These are phyloP conservation scores for Monilinia vaccinii-corymbosi DNA, from an alignment of 2,329 filamentous ascomycete genomes.

Conservation along the genomic window DNA sequence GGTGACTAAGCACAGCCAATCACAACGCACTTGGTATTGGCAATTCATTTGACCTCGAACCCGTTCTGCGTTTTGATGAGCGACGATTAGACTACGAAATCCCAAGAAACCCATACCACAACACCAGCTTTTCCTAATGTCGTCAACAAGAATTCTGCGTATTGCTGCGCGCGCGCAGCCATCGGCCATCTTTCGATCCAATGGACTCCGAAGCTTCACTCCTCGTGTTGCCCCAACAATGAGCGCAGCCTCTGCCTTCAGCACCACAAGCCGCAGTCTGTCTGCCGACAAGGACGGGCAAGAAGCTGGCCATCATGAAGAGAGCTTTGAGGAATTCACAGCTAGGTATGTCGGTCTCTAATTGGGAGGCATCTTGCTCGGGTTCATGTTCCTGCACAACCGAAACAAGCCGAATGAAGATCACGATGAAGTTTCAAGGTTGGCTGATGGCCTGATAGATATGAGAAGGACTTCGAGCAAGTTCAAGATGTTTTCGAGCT, in stretches of 20 bases:
- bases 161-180: slow-evolving; percentile 58
- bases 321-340: slow-evolving; percentile 98
- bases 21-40: background rate
- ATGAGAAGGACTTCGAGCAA: slow-evolving; percentile 97
- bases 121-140: slow-evolving; percentile 41
- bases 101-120: slow-evolving; percentile 14
- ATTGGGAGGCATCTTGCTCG: slow-evolving; percentile 16
- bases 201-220: slow-evolving; percentile 48
- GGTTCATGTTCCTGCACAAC: slow-evolving; percentile 18
- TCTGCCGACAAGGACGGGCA: slow-evolving; percentile 43
- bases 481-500: slow-evolving; percentile 99
- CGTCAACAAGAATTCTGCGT: slow-evolving; percentile 60
- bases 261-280: slow-evolving; percentile 44
- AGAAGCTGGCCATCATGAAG: slow-evolving; percentile 63
- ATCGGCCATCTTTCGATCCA: slow-evolving; percentile 52
- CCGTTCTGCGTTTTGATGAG: background rate
- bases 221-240: slow-evolving; percentile 43
- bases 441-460: slow-evolving; percentile 48
- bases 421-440: slow-evolving; percentile 34
- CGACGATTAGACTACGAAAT: slow-evolving; percentile 8
- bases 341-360: slow-evolving; percentile 59
- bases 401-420: slow-evolving; percentile 14
- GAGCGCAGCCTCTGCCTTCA: slow-evolving; percentile 46
- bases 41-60: slow-evolving; percentile 8
- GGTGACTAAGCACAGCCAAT: slow-evolving; percentile 8